Conservation (phyloP, 441 rosid species). For the Gossypium davidsonii region DNA sequence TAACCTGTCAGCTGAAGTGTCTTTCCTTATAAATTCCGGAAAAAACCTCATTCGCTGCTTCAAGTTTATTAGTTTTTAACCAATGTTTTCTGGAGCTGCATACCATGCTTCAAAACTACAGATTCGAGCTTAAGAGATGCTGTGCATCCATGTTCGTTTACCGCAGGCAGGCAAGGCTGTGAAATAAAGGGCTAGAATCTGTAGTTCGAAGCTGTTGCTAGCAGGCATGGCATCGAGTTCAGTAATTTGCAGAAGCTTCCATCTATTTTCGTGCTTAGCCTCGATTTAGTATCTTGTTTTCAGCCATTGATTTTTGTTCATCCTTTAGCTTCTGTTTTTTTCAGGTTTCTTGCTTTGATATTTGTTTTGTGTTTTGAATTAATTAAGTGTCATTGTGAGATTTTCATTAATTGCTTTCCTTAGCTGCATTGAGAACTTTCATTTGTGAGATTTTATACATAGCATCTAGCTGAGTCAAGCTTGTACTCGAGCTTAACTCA, state of each 20-base stretch:
- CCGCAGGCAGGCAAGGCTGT: background rate
- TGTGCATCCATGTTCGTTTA: background rate
- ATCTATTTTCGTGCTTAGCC: background rate
- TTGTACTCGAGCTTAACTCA: too few relatives aligned
- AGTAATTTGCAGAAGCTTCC: background rate
- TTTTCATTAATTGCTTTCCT: background rate
- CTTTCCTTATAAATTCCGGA: background rate
- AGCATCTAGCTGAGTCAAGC: background rate
- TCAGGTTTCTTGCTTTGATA: background rate
- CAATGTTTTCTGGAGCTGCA: slow-evolving; percentile 7
- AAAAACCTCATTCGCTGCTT: background rate
- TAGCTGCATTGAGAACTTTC: background rate
- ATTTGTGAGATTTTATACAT: background rate
- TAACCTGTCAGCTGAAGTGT: background rate
- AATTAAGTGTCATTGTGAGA: background rate
- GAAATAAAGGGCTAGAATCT: background rate
- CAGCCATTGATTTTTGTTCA: background rate
- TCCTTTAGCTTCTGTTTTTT: background rate
- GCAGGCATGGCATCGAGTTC: background rate
- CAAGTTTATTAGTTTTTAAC: background rate
- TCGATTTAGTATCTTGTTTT: background rate
- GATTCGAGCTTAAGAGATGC: background rate
- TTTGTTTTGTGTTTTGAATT: background rate
- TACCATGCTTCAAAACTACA: background rate
- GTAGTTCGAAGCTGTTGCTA: background rate